Evolutionary conservation across 1,284 basidiomycete genomes (phyloP).

Genomic region (Flammula alnicola): DNA sequence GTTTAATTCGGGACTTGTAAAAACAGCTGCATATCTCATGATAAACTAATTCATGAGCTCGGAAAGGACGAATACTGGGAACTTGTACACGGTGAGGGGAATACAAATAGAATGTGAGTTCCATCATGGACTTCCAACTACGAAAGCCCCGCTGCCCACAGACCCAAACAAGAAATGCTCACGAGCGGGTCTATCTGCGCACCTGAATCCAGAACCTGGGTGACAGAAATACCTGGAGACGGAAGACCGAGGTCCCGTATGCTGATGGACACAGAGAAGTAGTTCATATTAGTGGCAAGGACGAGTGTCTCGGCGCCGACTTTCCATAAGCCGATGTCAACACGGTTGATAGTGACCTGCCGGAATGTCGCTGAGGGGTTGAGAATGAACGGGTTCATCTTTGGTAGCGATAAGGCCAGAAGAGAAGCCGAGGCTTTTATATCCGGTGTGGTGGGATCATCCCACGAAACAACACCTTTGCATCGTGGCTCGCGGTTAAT

Average conservation of each 20-base stretch:
- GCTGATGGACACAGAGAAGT: slow-evolving; percentile 32
- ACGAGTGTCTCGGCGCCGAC: slow-evolving; percentile 42
- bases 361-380: slow-evolving; percentile 39
- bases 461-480: slow-evolving; percentile 69
- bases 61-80: too few species aligned
- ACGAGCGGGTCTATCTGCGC: slow-evolving; percentile 27
- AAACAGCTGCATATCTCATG: too few species aligned
- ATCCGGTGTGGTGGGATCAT: slow-evolving; percentile 62
- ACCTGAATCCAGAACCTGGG: slow-evolving; percentile 42
- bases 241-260: slow-evolving; percentile 33
- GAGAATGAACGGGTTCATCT: slow-evolving; percentile 45
- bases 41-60: too few species aligned
- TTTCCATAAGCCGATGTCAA: slow-evolving; percentile 53
- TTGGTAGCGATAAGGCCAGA: slow-evolving; percentile 47
- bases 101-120: background rate
- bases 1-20: too few species aligned
- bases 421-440: slow-evolving; percentile 62
- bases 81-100: background rate
- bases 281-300: slow-evolving; percentile 48
- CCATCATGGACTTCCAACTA: slow-evolving; percentile 17
- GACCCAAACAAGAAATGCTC: slow-evolving; percentile 35
- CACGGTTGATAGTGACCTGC: slow-evolving; percentile 38
- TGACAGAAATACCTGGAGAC: slow-evolving; percentile 16
- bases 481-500: background rate
- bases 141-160: slow-evolving; percentile 41